phyloP scores from a whole-genome alignment of 352 stramenopile species.

The Pythium brassicae region DNA sequence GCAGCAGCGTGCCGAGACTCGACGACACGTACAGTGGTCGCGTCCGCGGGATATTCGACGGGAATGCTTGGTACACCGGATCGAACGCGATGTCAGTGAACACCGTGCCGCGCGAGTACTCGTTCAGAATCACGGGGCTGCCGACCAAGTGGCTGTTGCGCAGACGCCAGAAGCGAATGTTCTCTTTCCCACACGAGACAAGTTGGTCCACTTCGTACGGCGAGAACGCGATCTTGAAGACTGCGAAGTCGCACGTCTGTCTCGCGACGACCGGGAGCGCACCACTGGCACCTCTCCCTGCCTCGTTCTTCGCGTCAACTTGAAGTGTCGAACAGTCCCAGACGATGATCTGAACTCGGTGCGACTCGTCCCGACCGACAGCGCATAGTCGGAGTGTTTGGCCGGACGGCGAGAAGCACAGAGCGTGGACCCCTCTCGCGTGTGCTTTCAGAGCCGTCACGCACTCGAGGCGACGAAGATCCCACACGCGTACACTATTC shows the following conservation, averaged over 20 bases:
- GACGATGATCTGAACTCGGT: constrained; percentile 69
- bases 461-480: constrained; percentile 37
- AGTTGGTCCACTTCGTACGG: constrained; percentile 79
- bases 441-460: constrained; percentile 44
- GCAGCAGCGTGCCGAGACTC: constrained; percentile 66
- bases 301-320: not conserved
- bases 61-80: constrained; percentile 45
- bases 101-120: constrained; percentile 80
- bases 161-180: constrained; percentile 90
- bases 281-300: not conserved
- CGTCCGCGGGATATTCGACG: constrained; percentile 44
- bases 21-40: constrained; percentile 78
- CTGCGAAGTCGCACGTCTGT: constrained; percentile 86
- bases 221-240: constrained; percentile 73
- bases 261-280: constrained; percentile 48
- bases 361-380: constrained; percentile 58
- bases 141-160: constrained; percentile 61
- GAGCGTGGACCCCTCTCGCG: constrained; percentile 32
- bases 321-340: constrained; percentile 49
- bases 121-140: constrained; percentile 83
- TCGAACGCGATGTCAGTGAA: constrained; percentile 89
- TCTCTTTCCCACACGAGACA: constrained; percentile 88
- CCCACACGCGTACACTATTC: constrained; percentile 49
- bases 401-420: constrained; percentile 41
- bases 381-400: constrained; percentile 33